Base-by-base conservation (phyloP, 192 early-diverging fungal species). In the Dissophora globulifera region DNA sequence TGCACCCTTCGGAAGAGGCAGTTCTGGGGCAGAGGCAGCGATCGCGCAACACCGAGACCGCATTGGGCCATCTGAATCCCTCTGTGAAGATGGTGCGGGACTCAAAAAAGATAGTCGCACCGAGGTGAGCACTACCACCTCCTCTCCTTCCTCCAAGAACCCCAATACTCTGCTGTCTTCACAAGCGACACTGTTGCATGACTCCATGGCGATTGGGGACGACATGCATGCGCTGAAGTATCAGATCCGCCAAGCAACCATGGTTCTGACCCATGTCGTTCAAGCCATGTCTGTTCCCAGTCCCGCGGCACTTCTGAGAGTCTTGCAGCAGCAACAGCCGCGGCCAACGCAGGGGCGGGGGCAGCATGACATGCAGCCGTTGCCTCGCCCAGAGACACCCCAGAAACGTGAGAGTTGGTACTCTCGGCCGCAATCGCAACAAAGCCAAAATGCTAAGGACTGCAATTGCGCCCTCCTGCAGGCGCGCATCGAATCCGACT, bases 181-280 rank as follows among this genome's bases (percentile, higher is more conserved):
- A 13, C 12, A 45, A 12, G 9, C 16, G 43, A 10, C 12, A 45
- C 43, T 9, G 35, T 38, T 59, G 43, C 17, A 57, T 57, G 13
- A 27, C 55, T 26, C 40, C 11, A 26, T 41, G 7, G 13, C 31
- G 4, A 7, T 67, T 20, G 41, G 47, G 13, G 38, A 19, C 27
- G 54, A 57, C 13, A 50, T 67, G 17, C 22, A 52, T 7, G 27
- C 45, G 17, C 56, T 68, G 11, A 27, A 25, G 40, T 22, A 22
- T 10, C 56, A 60, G 35, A 51, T 69, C 17, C 48, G 23, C 7
- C 47, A 53, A 22, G 30, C 56, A 10, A 60, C 67, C 2, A 40
- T 54, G 10, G 58, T 69, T 10, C 22, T 69, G 47, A 51, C 33
- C 6, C 67, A 69, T 54, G 57, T 69, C 29, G 58, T 69, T 26